A percentile compares a stretch with the other conserved stretches of the same genome.
Conservation (phyloP, 176 grass and related monocot species). For the Chrysopogon serrulatus region DNA sequence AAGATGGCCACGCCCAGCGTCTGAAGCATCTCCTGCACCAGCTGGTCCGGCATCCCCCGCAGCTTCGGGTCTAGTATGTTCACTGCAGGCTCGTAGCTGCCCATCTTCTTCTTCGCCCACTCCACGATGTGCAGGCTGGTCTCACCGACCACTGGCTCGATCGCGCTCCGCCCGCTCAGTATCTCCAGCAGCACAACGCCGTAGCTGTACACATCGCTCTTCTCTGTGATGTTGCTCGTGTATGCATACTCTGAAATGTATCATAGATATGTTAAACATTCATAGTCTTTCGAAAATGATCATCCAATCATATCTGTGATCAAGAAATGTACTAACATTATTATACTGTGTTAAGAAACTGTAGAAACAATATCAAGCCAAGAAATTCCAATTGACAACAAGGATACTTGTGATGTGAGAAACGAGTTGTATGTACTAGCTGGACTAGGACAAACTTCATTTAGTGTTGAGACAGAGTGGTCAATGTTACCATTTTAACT, state of each 20-base stretch:
- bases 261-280: neutral
- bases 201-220: constrained; percentile 95
- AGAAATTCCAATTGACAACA: neutral
- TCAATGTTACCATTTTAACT: neutral
- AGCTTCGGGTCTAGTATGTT: constrained; percentile 82
- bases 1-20: constrained; percentile 85
- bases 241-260: constrained; percentile 76
- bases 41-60: constrained; percentile 78
- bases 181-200: constrained; percentile 94
- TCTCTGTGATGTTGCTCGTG: constrained; percentile 85
- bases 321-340: neutral
- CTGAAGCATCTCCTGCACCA: constrained; percentile 94
- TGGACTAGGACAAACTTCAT: neutral
- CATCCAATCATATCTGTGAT: neutral
- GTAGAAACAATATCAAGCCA: neutral
- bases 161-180: constrained; percentile 67
- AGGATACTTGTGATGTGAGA: constrained; percentile 24
- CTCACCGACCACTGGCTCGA: constrained; percentile 50
- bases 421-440: neutral
- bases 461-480: constrained; percentile 19
- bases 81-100: constrained; percentile 70
- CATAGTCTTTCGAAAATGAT: neutral
- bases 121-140: constrained; percentile 85
- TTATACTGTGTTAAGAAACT: neutral
- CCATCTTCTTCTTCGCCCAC: constrained; percentile 96